Evolutionary conservation across 768 basidiomycete genomes (phyloP).

Genomic region (Pleurotus giganteus): DNA sequence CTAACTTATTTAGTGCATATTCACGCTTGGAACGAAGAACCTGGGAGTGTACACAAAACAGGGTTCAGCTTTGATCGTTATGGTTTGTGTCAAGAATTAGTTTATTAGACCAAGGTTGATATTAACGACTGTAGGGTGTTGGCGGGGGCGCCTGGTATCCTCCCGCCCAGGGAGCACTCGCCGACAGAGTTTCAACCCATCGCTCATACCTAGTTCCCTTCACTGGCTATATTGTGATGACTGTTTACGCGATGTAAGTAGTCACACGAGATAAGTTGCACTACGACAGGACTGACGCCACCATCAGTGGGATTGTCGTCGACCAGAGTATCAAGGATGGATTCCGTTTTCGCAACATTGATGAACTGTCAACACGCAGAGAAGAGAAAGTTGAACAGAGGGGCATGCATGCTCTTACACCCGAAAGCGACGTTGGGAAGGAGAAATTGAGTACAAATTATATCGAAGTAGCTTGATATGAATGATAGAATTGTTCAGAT

Average conservation of each 20-base stretch:
- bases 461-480: slow-evolving; percentile 15
- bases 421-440: slow-evolving; percentile 2
- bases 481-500: background rate
- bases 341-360: slow-evolving; percentile 49
- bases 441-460: slow-evolving; percentile 16
- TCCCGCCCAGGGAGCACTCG: slow-evolving; percentile 55
- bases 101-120: background rate
- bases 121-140: slow-evolving; percentile 36
- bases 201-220: slow-evolving; percentile 61
- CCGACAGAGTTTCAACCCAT: slow-evolving; percentile 45
- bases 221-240: slow-evolving; percentile 58
- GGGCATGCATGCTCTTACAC: background rate
- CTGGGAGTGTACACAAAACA: slow-evolving; percentile 58
- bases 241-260: slow-evolving; percentile 53
- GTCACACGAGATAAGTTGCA: slow-evolving; percentile 1
- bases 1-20: slow-evolving; percentile 41
- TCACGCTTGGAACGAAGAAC: slow-evolving; percentile 65
- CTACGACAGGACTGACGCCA: background rate
- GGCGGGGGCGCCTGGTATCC: slow-evolving; percentile 73
- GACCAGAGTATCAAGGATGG: slow-evolving; percentile 45
- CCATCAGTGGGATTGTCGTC: slow-evolving; percentile 48
- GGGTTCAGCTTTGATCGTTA: slow-evolving; percentile 64
- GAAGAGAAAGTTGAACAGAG: background rate
- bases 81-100: slow-evolving; percentile 34
- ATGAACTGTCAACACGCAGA: slow-evolving; percentile 32